phyloP scores from a whole-genome alignment of 495 filamentous ascomycete species.

The Penicillium canariense region DNA sequence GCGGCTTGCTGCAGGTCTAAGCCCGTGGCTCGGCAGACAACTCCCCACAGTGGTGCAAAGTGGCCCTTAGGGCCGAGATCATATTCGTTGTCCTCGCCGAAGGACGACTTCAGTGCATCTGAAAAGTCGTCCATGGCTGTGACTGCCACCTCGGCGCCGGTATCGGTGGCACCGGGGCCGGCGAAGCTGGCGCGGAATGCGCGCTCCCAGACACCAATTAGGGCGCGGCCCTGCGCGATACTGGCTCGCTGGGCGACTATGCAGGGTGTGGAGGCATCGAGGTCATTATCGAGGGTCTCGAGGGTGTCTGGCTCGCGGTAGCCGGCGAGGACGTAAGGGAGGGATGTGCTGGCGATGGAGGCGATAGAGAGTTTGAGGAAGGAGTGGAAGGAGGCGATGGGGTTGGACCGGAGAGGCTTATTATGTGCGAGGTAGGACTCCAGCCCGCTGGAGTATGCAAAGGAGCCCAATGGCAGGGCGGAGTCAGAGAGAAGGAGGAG shows the following conservation, averaged over 20 bases:
- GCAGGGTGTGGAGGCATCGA: constrained; percentile 84
- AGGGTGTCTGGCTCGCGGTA: constrained; percentile 59
- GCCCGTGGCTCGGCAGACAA: constrained; percentile 61
- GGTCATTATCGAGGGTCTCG: constrained; percentile 69
- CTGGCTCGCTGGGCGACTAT: constrained; percentile 83
- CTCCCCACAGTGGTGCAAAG: constrained; percentile 78
- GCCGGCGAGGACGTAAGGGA: constrained; percentile 82
- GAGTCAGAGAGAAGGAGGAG: constrained; percentile 94
- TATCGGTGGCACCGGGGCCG: not conserved
- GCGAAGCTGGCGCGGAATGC: constrained; percentile 52
- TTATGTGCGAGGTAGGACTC: constrained; percentile 92
- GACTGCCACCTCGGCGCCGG: constrained; percentile 25
- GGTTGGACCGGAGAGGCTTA: constrained; percentile 40
- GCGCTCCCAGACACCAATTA: constrained; percentile 87
- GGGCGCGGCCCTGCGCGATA: constrained; percentile 77
- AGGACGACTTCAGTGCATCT: constrained; percentile 34
- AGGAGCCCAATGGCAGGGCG: constrained; percentile 90
- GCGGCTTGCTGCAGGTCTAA: constrained; percentile 63
- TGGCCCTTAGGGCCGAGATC: constrained; percentile 56
- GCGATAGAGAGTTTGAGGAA: constrained; percentile 79
- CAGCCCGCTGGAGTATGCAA: constrained; percentile 91
- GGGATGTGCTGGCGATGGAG: constrained; percentile 71
- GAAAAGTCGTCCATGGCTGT: constrained; percentile 38
- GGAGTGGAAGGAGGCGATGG: constrained; percentile 54
- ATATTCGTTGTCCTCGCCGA: constrained; percentile 27